These are phyloP conservation scores for Salvia hispanica DNA, from an alignment of 257 asterid genomes.

Conservation along the genomic window DNA sequence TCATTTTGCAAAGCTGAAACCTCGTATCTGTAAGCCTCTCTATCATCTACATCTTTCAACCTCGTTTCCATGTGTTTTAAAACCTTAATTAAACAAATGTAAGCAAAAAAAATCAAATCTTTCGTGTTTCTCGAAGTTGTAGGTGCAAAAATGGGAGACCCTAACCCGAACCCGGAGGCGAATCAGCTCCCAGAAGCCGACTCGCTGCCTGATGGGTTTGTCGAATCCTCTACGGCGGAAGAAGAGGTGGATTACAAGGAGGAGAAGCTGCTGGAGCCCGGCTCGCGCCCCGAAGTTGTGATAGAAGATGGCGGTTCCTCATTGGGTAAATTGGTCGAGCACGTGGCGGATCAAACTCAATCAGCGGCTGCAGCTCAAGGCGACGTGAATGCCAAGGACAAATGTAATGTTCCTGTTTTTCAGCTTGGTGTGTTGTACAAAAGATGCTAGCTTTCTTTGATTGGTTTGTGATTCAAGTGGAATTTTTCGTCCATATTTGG, in stretches of 20 bases:
- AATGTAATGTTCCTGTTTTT: conserved; percentile 33
- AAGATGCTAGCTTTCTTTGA: conserved; percentile 13
- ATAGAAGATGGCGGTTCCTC: conserved; percentile 39
- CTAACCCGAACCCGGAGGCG: conserved; percentile 41
- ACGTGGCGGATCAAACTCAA: conserved; percentile 38
- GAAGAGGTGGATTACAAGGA: conserved; percentile 65
- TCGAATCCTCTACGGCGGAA: conserved; percentile 58
- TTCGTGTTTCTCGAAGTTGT: conserved; percentile 21
- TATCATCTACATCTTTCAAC: conserved; percentile 1
- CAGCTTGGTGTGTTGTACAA: conserved; percentile 21
- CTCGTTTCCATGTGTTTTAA: background rate
- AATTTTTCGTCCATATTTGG: conserved; percentile 17
- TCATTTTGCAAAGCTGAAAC: conserved; percentile 28
- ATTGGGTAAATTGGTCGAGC: conserved; percentile 26
- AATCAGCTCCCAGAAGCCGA: conserved; percentile 88
- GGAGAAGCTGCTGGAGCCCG: conserved; percentile 62
- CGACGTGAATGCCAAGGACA: conserved; percentile 30
- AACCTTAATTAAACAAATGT: conserved; percentile 2
- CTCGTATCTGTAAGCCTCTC: conserved; percentile 24
- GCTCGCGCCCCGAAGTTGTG: conserved; percentile 46
- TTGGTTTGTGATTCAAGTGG: conserved; percentile 10
- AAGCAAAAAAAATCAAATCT: no score
- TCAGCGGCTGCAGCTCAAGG: conserved; percentile 31
- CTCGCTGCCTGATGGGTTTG: conserved; percentile 94
- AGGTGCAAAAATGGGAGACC: conserved; percentile 65